These are phyloP conservation scores for Chlorella vulgaris DNA, from an alignment of 139 green algal species.

Conservation along the genomic window DNA sequence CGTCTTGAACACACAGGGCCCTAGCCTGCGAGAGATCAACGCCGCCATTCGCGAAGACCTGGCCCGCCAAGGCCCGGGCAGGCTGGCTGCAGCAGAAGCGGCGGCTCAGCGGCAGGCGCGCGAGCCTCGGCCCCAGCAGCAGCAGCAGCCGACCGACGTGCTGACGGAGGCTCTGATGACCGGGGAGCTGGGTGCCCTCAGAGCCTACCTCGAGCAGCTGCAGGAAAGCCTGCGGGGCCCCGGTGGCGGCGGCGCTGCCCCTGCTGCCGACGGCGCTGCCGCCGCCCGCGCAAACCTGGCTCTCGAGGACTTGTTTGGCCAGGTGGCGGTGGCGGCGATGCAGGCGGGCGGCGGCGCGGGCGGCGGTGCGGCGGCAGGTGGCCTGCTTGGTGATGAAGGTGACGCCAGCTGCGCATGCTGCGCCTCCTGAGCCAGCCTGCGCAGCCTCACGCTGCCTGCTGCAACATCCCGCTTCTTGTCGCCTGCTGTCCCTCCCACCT, in stretches of 20 bases:
- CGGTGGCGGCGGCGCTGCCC: neutral
- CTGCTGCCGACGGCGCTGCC: neutral
- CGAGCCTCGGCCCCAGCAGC: too few species aligned
- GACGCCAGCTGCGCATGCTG: too few species aligned
- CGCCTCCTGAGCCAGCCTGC: too few species aligned
- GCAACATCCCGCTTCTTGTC: too few species aligned
- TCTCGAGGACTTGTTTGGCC: neutral
- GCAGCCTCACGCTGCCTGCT: too few species aligned
- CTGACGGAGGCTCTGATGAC: neutral
- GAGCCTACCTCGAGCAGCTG: constrained; percentile 10
- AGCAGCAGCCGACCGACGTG: too few species aligned
- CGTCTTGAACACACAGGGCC: neutral
- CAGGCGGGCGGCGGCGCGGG: neutral
- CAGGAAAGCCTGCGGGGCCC: neutral
- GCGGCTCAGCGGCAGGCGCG: neutral
- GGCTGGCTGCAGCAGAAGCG: constrained; percentile 3
- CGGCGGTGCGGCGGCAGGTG: neutral
- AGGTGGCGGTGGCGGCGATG: neutral
- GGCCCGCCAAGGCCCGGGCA: neutral
- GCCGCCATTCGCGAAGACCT: constrained; percentile 29
- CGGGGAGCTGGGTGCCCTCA: neutral
- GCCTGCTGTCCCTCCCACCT: too few species aligned
- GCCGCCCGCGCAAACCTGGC: neutral
- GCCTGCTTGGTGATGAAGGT: neutral
- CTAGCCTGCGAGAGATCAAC: constrained; percentile 14